Evolutionary conservation across 495 filamentous ascomycete genomes (phyloP).

Genomic region (Daldinia decipiens): DNA sequence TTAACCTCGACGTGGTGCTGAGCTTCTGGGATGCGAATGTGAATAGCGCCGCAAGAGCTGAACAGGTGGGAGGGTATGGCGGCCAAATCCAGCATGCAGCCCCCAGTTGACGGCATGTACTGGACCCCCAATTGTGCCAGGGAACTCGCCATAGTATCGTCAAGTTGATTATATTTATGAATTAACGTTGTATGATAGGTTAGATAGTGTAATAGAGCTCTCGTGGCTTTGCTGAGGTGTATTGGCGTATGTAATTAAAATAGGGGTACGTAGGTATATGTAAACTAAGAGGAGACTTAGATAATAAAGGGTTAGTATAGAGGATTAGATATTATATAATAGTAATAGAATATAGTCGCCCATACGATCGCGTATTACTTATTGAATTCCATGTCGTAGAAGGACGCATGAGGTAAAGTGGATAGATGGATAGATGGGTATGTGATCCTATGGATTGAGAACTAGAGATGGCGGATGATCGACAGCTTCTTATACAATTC

Average conservation of each 20-base stretch:
- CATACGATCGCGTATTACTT: constrained; percentile 27
- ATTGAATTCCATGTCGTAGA: constrained; percentile 5
- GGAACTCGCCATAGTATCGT: constrained; percentile 13
- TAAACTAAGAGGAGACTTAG: not conserved
- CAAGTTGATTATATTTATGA: not conserved
- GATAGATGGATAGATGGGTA: not conserved
- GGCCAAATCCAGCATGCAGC: constrained; percentile 39
- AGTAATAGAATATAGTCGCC: constrained; percentile 19
- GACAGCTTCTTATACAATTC: constrained; percentile 29
- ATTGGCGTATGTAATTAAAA: not conserved
- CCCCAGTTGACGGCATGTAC: constrained; percentile 29
- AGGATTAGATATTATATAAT: constrained; percentile 18
- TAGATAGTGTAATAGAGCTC: too few relatives aligned
- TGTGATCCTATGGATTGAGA: not conserved
- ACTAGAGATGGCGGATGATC: constrained; percentile 20
- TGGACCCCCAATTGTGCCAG: constrained; percentile 31
- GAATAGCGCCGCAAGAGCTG: constrained; percentile 32
- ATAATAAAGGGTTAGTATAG: not conserved
- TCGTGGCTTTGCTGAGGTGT: too few relatives aligned
- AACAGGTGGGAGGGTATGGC: constrained; percentile 21
- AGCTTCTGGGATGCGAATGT: constrained; percentile 34
- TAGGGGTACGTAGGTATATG: not conserved
- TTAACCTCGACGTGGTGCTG: constrained; percentile 29
- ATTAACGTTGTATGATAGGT: too few relatives aligned
- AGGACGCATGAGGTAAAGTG: constrained; percentile 11